Evolutionary conservation across 306 rosid genomes (phyloP).

Genomic region (Casuarina glauca): DNA sequence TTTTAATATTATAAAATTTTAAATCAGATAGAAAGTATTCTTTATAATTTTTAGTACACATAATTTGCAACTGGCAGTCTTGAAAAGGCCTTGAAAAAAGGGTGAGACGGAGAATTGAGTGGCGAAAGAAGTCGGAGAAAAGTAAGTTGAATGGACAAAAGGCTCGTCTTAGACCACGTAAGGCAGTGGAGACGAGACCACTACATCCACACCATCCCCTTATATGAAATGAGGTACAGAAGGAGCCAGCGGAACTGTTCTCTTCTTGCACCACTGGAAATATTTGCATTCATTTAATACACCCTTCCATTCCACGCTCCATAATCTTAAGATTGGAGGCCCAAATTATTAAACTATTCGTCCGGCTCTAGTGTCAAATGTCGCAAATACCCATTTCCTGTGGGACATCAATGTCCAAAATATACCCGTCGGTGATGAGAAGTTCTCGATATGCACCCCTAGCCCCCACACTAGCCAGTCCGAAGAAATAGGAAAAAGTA

Average conservation of each 20-base stretch:
- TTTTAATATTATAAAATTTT: too few species aligned
- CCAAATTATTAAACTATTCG: neutral
- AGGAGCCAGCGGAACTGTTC: conserved; percentile 34
- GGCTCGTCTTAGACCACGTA: conserved; percentile 51
- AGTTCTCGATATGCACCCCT: too few species aligned
- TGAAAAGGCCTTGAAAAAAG: too few species aligned
- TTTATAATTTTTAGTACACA: too few species aligned
- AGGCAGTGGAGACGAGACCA: conserved; percentile 11
- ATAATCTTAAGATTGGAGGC: neutral
- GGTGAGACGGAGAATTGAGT: too few species aligned
- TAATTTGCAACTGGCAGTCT: too few species aligned
- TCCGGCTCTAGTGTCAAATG: neutral
- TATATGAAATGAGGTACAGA: conserved; percentile 34
- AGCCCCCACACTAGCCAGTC: too few species aligned
- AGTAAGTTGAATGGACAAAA: conserved; percentile 22
- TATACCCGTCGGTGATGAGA: too few species aligned
- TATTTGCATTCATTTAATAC: conserved; percentile 27
- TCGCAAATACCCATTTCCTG: conserved; percentile 16
- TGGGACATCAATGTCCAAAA: neutral
- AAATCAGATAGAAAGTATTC: too few species aligned
- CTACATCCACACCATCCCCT: conserved; percentile 34
- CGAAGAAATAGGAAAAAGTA: too few species aligned
- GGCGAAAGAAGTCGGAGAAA: too few species aligned
- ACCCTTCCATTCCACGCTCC: neutral
- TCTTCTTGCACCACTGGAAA: conserved; percentile 29